A percentile compares a stretch with the other conserved stretches of the same genome.
These are phyloP conservation scores for Rhizophagus clarus DNA, from an alignment of 192 early-diverging fungal genomes.

Conservation along the genomic window DNA sequence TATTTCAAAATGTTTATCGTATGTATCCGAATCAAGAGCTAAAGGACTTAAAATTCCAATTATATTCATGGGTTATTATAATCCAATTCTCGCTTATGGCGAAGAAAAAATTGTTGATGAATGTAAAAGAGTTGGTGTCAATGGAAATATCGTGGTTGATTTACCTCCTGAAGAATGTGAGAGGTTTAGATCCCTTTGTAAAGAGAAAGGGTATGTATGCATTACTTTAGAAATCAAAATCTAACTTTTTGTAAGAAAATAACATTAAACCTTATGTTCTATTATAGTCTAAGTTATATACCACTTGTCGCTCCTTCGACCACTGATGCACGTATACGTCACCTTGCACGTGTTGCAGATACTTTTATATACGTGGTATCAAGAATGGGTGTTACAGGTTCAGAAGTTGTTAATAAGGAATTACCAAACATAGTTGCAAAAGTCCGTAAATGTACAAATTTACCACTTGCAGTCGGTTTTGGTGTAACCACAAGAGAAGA, in stretches of 20 bases:
- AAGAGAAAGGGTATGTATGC: constrained; percentile 55
- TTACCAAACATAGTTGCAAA: constrained; percentile 56
- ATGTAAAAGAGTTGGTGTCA: constrained; percentile 82
- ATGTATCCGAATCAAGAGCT: constrained; percentile 78
- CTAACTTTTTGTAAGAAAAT: too few species aligned
- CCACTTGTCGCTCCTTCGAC: constrained; percentile 95
- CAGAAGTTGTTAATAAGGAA: constrained; percentile 61
- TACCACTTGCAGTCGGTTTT: constrained; percentile 96
- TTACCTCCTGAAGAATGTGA: constrained; percentile 95
- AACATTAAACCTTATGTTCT: neutral
- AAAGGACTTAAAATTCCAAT: constrained; percentile 87
- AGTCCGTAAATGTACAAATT: constrained; percentile 69
- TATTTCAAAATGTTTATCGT: constrained; percentile 77
- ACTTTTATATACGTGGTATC: constrained; percentile 97
- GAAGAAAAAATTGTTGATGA: constrained; percentile 83
- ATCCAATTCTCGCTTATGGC: constrained; percentile 94
- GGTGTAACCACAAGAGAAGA: constrained; percentile 91
- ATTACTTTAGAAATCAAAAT: neutral
- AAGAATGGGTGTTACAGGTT: constrained; percentile 93
- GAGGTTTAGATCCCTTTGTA: constrained; percentile 80
- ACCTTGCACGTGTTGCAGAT: constrained; percentile 80
- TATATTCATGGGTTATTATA: constrained; percentile 99
- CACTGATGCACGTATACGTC: constrained; percentile 78
- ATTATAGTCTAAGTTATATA: constrained; percentile 72
- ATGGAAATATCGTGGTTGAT: constrained; percentile 98